These are phyloP conservation scores for Aspergillus eucalypticola DNA, from an alignment of 2,329 filamentous ascomycete species.

Conservation along the genomic window DNA sequence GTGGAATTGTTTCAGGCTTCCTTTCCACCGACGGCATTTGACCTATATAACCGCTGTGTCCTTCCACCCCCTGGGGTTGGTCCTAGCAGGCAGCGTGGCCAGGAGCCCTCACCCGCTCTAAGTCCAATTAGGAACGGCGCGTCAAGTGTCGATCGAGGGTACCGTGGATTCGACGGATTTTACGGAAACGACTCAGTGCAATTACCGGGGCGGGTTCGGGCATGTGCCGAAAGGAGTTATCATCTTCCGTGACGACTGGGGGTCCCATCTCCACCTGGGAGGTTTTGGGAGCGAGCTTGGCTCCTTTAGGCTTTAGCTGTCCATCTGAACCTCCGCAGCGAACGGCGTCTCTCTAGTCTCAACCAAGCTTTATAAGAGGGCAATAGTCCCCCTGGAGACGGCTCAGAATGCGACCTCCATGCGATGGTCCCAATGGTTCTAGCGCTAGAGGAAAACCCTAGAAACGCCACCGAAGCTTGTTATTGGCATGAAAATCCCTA, in stretches of 20 bases:
- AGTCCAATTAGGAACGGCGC: neutral
- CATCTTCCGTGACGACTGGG: neutral
- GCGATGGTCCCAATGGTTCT: neutral
- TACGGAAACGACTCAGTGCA: neutral
- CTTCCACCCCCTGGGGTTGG: neutral
- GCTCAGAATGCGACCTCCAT: neutral
- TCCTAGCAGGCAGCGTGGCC: neutral
- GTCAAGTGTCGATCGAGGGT: slow-evolving; percentile 2
- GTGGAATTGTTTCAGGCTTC: neutral
- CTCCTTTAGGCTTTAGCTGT: neutral
- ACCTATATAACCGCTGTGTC: slow-evolving; percentile 1
- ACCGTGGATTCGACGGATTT: neutral
- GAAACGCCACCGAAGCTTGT: slow-evolving; percentile 3
- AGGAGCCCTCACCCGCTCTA: neutral
- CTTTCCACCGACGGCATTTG: neutral
- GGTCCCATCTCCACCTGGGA: neutral
- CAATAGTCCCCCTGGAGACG: neutral
- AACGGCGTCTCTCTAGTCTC: neutral
- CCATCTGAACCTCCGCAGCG: no score
- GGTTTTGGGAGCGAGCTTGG: neutral
- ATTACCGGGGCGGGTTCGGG: slow-evolving; percentile 2
- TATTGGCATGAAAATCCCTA: neutral
- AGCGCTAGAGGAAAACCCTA: neutral
- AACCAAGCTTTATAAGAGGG: slow-evolving; percentile 3
- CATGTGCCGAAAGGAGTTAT: slow-evolving; percentile 2